Base-by-base conservation (phyloP, 208 protist genomes). In the Trypanosoma conorhini region DNA sequence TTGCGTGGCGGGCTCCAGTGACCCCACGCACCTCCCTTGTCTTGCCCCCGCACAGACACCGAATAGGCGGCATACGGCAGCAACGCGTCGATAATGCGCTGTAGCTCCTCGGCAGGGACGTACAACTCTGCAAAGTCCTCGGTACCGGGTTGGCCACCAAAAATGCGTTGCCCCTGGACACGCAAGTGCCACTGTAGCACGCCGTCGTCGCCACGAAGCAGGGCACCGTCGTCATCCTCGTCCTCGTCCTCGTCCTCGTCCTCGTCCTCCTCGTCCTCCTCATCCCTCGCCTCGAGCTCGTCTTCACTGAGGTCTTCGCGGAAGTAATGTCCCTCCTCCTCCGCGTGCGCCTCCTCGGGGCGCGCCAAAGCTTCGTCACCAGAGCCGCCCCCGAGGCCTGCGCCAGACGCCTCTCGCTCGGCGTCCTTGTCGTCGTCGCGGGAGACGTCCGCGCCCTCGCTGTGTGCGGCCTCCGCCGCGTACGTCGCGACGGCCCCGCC, bases 161-260 rank as follows among this genome's bases (percentile, higher is more conserved):
- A 88, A 58, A 94, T 57, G 75, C 87, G 77, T 38, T 83, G 79
- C 60, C 86, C 77, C 52, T 89, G 66, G 8, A 96, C 81, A 28
- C 90, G 91, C 30, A 96, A 52, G 67, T 96, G 85, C 91, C 93
- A 97, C 71, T 89, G 83, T 68, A 76, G 81, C 44, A 94, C 88
- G 9, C 67, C 68, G 54, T 89, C 86, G 69, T 91, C 82, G 21
- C 83, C 84, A 58, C 76, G 80, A n/a, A 92, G 46, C 13, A 91
- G 44, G 9, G 83, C 77, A 10, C 78, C 80, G 26, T 62, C 67
- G 33, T 74, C 63, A 42, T 51, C 24, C 44, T 82, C 78, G 40
- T 58, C 62, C 8, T 73, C 54, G 30, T 70, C 69, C 33, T 62
- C 50, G n/a, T 76, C 40, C 51, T 55, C 2, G 0, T 62, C 69